Evolutionary conservation across 331 rosid genomes (phyloP).

Genomic region (Stylosanthes scabra): DNA sequence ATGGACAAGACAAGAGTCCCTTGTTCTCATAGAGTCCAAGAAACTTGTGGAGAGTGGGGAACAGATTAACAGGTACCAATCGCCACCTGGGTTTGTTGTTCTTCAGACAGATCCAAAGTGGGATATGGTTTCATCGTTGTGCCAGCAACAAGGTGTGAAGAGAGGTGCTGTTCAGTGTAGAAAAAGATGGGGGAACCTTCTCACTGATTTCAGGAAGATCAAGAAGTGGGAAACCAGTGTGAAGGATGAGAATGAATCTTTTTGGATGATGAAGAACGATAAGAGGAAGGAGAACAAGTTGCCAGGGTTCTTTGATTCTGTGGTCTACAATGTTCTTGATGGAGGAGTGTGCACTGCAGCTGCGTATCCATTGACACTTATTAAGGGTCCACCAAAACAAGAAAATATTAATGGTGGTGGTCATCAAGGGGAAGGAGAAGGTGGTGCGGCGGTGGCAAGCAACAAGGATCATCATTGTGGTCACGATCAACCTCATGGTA

Average conservation of each 20-base stretch:
- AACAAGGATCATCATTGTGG: background rate
- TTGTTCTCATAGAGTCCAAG: slow-evolving; percentile 60
- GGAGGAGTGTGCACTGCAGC: slow-evolving; percentile 47
- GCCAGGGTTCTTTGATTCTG: slow-evolving; percentile 64
- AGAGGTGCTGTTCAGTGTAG: slow-evolving; percentile 60
- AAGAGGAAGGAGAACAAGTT: slow-evolving; percentile 54
- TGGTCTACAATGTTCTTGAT: slow-evolving; percentile 52
- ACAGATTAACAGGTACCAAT: slow-evolving; percentile 33
- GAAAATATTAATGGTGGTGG: slow-evolving; percentile 26
- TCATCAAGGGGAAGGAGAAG: background rate
- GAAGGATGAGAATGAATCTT: slow-evolving; percentile 48
- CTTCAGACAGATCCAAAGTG: slow-evolving; percentile 50
- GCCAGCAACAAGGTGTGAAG: slow-evolving; percentile 48
- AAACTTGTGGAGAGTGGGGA: slow-evolving; percentile 49
- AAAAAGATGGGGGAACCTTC: slow-evolving; percentile 56
- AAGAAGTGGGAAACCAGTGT: slow-evolving; percentile 53
- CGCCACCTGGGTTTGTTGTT: slow-evolving; percentile 28
- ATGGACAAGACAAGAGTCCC: slow-evolving; percentile 54
- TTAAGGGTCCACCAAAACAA: slow-evolving; percentile 25
- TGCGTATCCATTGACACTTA: slow-evolving; percentile 46
- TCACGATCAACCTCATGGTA: background rate
- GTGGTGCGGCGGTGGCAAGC: background rate
- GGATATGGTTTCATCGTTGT: slow-evolving; percentile 56
- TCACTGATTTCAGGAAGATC: slow-evolving; percentile 57
- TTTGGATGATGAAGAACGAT: slow-evolving; percentile 67